Percentiles rank a stretch among this genome's conserved stretches.
These are phyloP conservation scores for Penicillium robsamsonii DNA, from an alignment of 495 filamentous ascomycete genomes.

Conservation along the genomic window DNA sequence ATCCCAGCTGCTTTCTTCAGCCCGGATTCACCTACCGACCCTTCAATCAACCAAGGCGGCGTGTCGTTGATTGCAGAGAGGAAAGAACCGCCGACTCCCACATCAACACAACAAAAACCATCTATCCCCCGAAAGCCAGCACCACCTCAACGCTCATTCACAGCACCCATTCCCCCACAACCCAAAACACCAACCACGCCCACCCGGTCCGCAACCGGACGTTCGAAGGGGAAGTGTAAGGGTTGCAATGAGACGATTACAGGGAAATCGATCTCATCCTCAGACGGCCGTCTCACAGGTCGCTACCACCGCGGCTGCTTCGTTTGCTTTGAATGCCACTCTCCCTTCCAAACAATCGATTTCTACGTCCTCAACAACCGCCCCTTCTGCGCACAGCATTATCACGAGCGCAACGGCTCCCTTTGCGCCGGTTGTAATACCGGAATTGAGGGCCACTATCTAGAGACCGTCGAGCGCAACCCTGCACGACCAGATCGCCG, in stretches of 20 bases:
- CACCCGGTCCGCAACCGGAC: constrained; percentile 29
- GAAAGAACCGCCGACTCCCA: constrained; percentile 3
- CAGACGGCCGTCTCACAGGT: constrained; percentile 89
- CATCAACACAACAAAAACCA: constrained; percentile 17
- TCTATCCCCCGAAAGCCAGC: constrained; percentile 21
- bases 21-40: constrained; percentile 61
- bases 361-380: constrained; percentile 89
- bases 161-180: constrained; percentile 30
- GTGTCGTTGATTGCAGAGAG: constrained; percentile 42
- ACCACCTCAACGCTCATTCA: constrained; percentile 27
- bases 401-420: constrained; percentile 86
- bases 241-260: constrained; percentile 75
- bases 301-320: constrained; percentile 94
- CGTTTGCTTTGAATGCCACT: constrained; percentile 78
- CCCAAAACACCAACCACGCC: constrained; percentile 23
- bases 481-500: constrained; percentile 51
- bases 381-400: constrained; percentile 90
- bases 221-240: constrained; percentile 72
- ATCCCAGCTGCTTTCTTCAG: constrained; percentile 36
- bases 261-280: constrained; percentile 90
- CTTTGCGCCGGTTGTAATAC: constrained; percentile 74
- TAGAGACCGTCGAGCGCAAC: constrained; percentile 66
- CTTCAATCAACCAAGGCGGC: constrained; percentile 46
- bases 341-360: constrained; percentile 80
- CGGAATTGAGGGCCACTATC: constrained; percentile 92